phyloP scores from a whole-genome alignment of 2,329 filamentous ascomycete species.

The Hymenoscyphus linearis region DNA sequence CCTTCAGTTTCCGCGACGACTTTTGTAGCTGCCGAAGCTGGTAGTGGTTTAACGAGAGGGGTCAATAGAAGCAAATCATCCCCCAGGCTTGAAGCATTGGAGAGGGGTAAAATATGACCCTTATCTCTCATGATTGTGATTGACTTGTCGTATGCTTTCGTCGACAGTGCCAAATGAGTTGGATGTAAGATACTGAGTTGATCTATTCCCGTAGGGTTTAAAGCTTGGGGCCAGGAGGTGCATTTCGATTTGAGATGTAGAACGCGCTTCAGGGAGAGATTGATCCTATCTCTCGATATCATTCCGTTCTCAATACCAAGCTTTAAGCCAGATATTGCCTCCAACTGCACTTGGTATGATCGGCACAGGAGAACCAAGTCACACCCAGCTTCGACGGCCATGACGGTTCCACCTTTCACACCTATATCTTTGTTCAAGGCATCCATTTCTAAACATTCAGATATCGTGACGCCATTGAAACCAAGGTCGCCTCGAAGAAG shows the following conservation, averaged over 20 bases:
- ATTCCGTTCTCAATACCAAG: slow-evolving; percentile 87
- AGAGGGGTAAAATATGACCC: slow-evolving; percentile 75
- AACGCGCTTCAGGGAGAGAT: slow-evolving; percentile 73
- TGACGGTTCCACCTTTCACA: slow-evolving; percentile 93
- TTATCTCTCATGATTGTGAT: slow-evolving; percentile 92
- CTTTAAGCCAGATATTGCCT: slow-evolving; percentile 86
- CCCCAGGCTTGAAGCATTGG: slow-evolving; percentile 72
- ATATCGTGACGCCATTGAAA: slow-evolving; percentile 89
- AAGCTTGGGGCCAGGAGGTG: slow-evolving; percentile 84
- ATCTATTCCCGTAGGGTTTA: slow-evolving; percentile 77
- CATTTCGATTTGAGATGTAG: slow-evolving; percentile 76
- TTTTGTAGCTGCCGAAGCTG: slow-evolving; percentile 78
- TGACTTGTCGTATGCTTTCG: slow-evolving; percentile 82
- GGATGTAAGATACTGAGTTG: slow-evolving; percentile 77
- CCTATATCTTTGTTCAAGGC: slow-evolving; percentile 91
- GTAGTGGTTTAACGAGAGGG: slow-evolving; percentile 85
- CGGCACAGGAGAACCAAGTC: slow-evolving; percentile 86
- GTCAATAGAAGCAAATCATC: slow-evolving; percentile 89
- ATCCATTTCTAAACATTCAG: slow-evolving; percentile 95
- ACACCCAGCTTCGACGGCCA: slow-evolving; percentile 95
- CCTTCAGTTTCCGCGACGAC: slow-evolving; percentile 53
- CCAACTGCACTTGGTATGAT: slow-evolving; percentile 81
- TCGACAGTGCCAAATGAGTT: slow-evolving; percentile 74
- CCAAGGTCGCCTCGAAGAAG: slow-evolving; percentile 81
- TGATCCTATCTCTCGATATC: slow-evolving; percentile 73